Evolutionary conservation across 306 rosid genomes (phyloP).

Genomic region (Trichosanthes cucumerina): DNA sequence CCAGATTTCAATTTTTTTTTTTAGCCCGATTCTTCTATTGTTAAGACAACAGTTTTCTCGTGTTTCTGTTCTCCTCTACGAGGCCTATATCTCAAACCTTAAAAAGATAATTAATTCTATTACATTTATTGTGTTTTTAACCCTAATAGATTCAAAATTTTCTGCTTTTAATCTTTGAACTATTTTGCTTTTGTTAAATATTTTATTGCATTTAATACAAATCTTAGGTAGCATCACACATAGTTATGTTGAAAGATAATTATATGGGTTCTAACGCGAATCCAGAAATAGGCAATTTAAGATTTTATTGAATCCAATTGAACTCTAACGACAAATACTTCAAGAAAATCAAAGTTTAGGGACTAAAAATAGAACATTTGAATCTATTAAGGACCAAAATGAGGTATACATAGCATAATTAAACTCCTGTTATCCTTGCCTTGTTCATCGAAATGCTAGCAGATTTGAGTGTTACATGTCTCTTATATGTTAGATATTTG

Average conservation of each 20-base stretch:
- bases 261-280: background rate
- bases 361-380: background rate
- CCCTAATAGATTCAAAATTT: background rate
- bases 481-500: background rate
- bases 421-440: background rate
- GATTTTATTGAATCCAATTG: background rate
- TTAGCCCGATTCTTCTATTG: background rate
- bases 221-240: too few species aligned
- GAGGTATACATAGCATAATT: background rate
- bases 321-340: background rate
- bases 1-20: too few species aligned
- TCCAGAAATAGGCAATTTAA: background rate
- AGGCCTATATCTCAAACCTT: background rate
- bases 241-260: background rate
- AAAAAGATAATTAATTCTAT: background rate
- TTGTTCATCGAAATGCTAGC: background rate
- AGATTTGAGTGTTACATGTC: background rate
- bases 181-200: background rate
- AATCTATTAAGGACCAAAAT: background rate
- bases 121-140: background rate
- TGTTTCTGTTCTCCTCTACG: background rate
- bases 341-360: background rate
- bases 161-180: background rate
- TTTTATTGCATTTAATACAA: too few species aligned
- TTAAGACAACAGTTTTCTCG: background rate